These are phyloP conservation scores for Nakazawaea wickerhamii DNA, from an alignment of 805 yeast genomes.

Conservation along the genomic window DNA sequence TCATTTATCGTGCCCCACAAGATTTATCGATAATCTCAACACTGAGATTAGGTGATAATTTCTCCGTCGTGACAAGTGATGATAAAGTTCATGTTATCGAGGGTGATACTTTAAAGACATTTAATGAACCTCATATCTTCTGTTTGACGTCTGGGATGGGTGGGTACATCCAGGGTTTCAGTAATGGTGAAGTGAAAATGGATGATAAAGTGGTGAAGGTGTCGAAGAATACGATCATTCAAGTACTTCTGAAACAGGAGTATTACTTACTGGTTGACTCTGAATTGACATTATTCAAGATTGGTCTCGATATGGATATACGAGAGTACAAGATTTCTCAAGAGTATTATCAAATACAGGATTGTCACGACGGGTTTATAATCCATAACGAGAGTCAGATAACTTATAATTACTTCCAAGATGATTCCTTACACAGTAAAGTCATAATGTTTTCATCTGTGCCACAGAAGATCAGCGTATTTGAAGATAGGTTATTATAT, in stretches of 20 bases:
- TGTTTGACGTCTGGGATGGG: not conserved
- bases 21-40: not conserved
- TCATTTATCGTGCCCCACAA: not conserved
- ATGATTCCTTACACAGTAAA: not conserved
- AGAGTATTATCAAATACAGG: not conserved
- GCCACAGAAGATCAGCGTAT: not conserved
- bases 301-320: not conserved
- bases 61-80: not conserved
- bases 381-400: not conserved
- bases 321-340: not conserved
- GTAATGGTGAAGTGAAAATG: not conserved
- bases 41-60: not conserved
- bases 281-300: not conserved
- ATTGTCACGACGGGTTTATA: not conserved
- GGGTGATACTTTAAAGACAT: not conserved
- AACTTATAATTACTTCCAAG: not conserved
- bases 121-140: not conserved
- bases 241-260: not conserved
- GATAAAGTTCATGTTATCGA: not conserved
- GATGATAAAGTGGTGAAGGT: no score
- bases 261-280: slow-evolving; percentile 1
- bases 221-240: not conserved
- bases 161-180: not conserved
- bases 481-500: not conserved
- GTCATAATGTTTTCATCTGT: not conserved